Evolutionary conservation across 768 basidiomycete species (phyloP), one percentile per base, ranked within the genome.

Genomic region (Pleurotus djamor): DNA sequence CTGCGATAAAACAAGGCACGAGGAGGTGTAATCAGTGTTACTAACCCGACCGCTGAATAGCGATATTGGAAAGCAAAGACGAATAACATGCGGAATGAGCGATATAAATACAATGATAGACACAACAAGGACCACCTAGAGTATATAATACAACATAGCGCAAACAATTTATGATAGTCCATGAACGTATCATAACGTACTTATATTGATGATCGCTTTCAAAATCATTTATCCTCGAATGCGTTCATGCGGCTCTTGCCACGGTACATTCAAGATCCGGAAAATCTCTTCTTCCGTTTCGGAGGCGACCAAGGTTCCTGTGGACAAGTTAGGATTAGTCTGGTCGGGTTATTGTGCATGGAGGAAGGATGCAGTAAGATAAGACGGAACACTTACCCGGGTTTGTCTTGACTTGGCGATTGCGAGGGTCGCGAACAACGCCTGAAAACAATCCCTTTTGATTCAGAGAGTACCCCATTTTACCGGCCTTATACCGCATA

Each of bases 201-300:
- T n/a, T n/a, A n/a, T n/a, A n/a, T n/a, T n/a, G n/a, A n/a, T n/a
- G n/a, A n/a, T 7, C 7, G 16, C 13, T 47, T n/a, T 7, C n/a
- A 2, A 4, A 1, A 44, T 5, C 21, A 37, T 8, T 72, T 57
- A 80, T 12, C 76, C 77, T 57, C 81, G 67, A 21, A 88, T 79
- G 21, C 92, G 84, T 66, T 93, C 85, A 67, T 87, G 86, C 1
- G 92, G 90, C 61, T 89, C 86, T 67, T 91, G 86, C 90, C 89
- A 94, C 2, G 91, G 91, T 4, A 94, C 88, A 10, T 78, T 80
- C 43, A 98, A 74, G 37, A 87, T 87, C 16, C 77, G 72, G 65
- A 97, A 94, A 37, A 98, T 96, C 63, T 94, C 91, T 67, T 87
- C 78, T 71, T 97, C 95, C 0, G 89, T 94, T 67, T 88, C 85